A percentile compares a stretch with the other conserved stretches of the same genome.
phyloP scores from a whole-genome alignment of 768 basidiomycete genomes.

The Suillus tomentosus region DNA sequence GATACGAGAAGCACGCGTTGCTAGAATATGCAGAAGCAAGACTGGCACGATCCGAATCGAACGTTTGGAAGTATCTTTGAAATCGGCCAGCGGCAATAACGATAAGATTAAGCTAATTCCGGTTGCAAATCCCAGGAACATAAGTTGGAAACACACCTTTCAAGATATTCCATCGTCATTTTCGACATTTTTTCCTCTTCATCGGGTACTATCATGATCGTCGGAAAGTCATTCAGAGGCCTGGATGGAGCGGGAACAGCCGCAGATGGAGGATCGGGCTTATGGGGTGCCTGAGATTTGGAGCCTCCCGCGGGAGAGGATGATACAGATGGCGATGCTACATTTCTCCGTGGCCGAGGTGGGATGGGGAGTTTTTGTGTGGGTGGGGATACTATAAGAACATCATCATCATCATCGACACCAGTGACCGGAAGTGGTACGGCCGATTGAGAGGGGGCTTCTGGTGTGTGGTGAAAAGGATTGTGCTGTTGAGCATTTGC shows the following conservation, averaged over 20 bases:
- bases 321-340: conserved; percentile 5
- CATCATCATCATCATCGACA: background rate
- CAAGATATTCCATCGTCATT: conserved; percentile 33
- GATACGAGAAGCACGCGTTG: conserved; percentile 34
- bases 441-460: conserved; percentile 2
- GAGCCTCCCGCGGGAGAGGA: conserved; percentile 6
- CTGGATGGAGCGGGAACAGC: conserved; percentile 2
- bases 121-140: background rate
- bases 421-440: background rate
- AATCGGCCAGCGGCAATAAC: conserved; percentile 12
- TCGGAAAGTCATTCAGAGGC: background rate
- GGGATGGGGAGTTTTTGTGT: conserved; percentile 24
- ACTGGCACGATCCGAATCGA: conserved; percentile 33
- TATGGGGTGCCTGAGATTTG: background rate
- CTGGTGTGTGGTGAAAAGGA: background rate
- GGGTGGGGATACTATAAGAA: conserved; percentile 3
- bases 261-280: background rate
- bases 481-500: conserved; percentile 24
- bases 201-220: background rate
- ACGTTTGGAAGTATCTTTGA: conserved; percentile 33
- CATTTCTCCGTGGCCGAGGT: conserved; percentile 21
- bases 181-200: conserved; percentile 29
- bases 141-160: conserved; percentile 23
- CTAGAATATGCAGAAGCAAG: conserved; percentile 35
- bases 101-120: conserved; percentile 7